phyloP scores from a whole-genome alignment of 2,329 filamentous ascomycete species.

The Chrysoporthe cubensis region DNA sequence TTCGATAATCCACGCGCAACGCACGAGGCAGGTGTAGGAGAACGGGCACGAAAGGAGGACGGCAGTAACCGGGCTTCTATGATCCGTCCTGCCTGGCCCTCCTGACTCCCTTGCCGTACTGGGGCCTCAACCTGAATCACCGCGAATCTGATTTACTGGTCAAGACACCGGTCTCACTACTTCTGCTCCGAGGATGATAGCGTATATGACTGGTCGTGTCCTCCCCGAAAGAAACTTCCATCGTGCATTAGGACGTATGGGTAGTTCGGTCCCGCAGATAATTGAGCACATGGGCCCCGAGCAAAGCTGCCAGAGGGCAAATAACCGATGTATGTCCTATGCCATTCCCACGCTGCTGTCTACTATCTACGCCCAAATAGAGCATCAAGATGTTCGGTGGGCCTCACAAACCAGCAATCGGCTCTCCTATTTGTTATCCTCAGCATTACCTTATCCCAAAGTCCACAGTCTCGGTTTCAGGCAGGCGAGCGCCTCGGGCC shows the following conservation, averaged over 20 bases:
- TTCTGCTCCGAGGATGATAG: background rate
- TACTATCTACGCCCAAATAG: too few species aligned
- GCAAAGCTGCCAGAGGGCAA: too few species aligned
- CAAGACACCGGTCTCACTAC: background rate
- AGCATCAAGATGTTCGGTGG: too few species aligned
- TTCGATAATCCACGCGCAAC: slow-evolving; percentile 1
- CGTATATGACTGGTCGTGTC: background rate
- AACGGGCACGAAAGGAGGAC: slow-evolving; percentile 4
- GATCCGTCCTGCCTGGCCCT: slow-evolving; percentile 3
- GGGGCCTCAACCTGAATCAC: slow-evolving; percentile 10
- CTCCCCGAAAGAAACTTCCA: background rate
- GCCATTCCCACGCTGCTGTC: too few species aligned
- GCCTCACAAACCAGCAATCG: too few species aligned
- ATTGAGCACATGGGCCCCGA: too few species aligned
- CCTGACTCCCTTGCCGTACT: background rate
- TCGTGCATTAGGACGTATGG: background rate
- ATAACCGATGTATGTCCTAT: too few species aligned
- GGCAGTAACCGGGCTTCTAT: background rate
- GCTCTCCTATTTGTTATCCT: too few species aligned
- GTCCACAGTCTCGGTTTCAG: too few species aligned
- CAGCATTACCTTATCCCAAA: too few species aligned
- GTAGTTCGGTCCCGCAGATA: too few species aligned
- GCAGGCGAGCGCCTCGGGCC: too few species aligned
- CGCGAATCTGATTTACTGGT: slow-evolving; percentile 16
- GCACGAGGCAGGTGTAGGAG: slow-evolving; percentile 4